Percentiles rank a stretch among this genome's conserved stretches.
These are phyloP conservation scores for Leishmania arabica DNA, from an alignment of 208 protist species.

Conservation along the genomic window DNA sequence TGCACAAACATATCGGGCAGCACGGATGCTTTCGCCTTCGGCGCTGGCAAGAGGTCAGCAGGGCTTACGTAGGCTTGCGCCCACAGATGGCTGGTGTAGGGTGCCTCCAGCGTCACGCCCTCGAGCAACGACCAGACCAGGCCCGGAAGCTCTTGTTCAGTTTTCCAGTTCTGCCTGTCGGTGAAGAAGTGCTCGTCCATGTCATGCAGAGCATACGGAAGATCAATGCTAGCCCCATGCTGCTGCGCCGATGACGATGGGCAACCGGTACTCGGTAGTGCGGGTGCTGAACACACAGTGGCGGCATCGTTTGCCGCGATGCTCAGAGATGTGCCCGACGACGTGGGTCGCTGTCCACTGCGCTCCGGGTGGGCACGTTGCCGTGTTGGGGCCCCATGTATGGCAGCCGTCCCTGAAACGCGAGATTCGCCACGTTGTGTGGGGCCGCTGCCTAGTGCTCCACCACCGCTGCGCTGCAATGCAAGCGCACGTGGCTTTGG, in stretches of 20 bases:
- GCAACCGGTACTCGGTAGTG: neutral
- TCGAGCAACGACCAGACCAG: slow-evolving; percentile 45
- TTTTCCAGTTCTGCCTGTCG: slow-evolving; percentile 16
- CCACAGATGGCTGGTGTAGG: slow-evolving; percentile 74
- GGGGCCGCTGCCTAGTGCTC: neutral
- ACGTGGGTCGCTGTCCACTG: neutral
- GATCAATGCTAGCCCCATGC: neutral
- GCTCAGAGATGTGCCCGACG: neutral
- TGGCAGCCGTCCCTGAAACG: neutral
- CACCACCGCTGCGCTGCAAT: neutral
- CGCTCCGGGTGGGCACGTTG: neutral
- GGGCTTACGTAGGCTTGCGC: slow-evolving; percentile 45
- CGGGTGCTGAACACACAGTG: too few relatives aligned
- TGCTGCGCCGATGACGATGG: neutral
- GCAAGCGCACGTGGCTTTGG: slow-evolving; percentile 11
- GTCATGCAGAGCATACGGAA: slow-evolving; percentile 22
- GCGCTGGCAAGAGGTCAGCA: slow-evolving; percentile 7
- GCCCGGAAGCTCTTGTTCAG: slow-evolving; percentile 23
- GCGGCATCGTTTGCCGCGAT: neutral
- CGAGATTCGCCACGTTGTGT: neutral
- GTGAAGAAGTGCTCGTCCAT: slow-evolving; percentile 24
- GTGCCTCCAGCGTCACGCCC: slow-evolving; percentile 55
- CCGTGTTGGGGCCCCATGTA: neutral
- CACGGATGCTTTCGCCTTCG: neutral
- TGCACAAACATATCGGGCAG: slow-evolving; percentile 26